A percentile compares a stretch with the other conserved stretches of the same genome.
phyloP scores from a whole-genome alignment of 2,329 filamentous ascomycete genomes.

The Hymenoscyphus occultus region DNA sequence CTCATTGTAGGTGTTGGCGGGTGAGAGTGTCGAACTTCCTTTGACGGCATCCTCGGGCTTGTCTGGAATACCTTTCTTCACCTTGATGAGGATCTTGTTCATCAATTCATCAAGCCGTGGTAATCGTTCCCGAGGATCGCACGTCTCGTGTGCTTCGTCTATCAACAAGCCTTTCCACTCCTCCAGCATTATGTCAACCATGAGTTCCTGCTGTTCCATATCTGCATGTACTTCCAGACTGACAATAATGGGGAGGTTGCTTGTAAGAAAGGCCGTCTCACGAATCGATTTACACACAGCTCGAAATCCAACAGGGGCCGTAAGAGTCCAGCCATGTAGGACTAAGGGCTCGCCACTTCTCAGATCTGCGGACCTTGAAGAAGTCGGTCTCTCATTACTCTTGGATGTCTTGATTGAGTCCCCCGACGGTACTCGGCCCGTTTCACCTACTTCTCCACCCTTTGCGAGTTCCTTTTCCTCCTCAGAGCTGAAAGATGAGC shows the following conservation, averaged over 20 bases:
- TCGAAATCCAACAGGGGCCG: slow-evolving; percentile 80
- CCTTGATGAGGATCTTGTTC: slow-evolving; percentile 80
- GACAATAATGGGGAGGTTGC: slow-evolving; percentile 79
- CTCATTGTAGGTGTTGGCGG: slow-evolving; percentile 20
- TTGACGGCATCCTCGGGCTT: slow-evolving; percentile 19
- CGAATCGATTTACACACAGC: slow-evolving; percentile 79
- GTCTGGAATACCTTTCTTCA: slow-evolving; percentile 54
- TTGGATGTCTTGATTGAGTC: slow-evolving; percentile 20
- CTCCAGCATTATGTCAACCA: slow-evolving; percentile 92
- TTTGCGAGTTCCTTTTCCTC: slow-evolving; percentile 20
- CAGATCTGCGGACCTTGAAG: slow-evolving; percentile 24
- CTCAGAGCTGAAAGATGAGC: background rate
- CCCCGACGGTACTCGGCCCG: slow-evolving; percentile 17
- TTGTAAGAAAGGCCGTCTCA: slow-evolving; percentile 73
- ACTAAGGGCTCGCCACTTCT: slow-evolving; percentile 67
- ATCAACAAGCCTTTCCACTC: slow-evolving; percentile 77
- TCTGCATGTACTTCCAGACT: slow-evolving; percentile 89
- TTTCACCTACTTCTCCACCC: slow-evolving; percentile 16
- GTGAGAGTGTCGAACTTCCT: slow-evolving; percentile 21
- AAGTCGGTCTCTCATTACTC: slow-evolving; percentile 29
- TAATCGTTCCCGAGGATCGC: slow-evolving; percentile 51
- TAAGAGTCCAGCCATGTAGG: slow-evolving; percentile 83
- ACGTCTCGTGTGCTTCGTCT: slow-evolving; percentile 49
- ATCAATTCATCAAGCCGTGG: slow-evolving; percentile 69
- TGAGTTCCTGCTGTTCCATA: slow-evolving; percentile 78